phyloP scores from a whole-genome alignment of 495 filamentous ascomycete species.

The Penicillium ucsense region DNA sequence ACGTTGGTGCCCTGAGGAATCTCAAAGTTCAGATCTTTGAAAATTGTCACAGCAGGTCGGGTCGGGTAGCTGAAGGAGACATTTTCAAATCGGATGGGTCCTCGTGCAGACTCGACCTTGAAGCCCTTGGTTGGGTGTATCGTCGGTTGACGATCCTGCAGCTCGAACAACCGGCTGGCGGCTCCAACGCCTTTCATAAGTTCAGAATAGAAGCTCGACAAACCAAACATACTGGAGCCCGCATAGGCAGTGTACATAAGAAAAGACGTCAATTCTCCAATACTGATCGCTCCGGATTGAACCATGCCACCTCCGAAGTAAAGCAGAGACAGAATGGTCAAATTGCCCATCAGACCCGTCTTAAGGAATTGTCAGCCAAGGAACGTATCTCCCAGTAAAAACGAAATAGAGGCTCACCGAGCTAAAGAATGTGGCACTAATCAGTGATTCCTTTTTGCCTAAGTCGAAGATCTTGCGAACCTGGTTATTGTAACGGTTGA shows the following conservation, averaged over 20 bases:
- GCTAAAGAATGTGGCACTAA: constrained; percentile 87
- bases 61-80: constrained; percentile 86
- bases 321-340: constrained; percentile 88
- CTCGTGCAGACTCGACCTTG: constrained; percentile 71
- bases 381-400: not conserved
- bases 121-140: constrained; percentile 75
- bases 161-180: constrained; percentile 86
- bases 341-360: constrained; percentile 83
- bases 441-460: constrained; percentile 73
- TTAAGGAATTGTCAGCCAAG: constrained; percentile 21
- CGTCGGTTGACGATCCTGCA: constrained; percentile 83
- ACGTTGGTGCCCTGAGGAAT: constrained; percentile 91
- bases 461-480: constrained; percentile 85
- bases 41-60: constrained; percentile 80
- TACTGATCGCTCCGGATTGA: constrained; percentile 68
- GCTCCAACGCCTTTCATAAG: constrained; percentile 98
- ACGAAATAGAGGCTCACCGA: constrained; percentile 31
- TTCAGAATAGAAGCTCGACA: constrained; percentile 94
- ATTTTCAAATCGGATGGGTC: constrained; percentile 76
- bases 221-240: constrained; percentile 79
- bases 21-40: constrained; percentile 77
- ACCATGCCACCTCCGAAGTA: constrained; percentile 89
- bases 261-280: constrained; percentile 93
- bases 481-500: constrained; percentile 81
- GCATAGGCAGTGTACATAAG: constrained; percentile 97